Percentiles rank a stretch among this genome's conserved stretches.
Conservation (phyloP, 2,329 filamentous ascomycete genomes). For the Colletotrichum cuscutae region DNA sequence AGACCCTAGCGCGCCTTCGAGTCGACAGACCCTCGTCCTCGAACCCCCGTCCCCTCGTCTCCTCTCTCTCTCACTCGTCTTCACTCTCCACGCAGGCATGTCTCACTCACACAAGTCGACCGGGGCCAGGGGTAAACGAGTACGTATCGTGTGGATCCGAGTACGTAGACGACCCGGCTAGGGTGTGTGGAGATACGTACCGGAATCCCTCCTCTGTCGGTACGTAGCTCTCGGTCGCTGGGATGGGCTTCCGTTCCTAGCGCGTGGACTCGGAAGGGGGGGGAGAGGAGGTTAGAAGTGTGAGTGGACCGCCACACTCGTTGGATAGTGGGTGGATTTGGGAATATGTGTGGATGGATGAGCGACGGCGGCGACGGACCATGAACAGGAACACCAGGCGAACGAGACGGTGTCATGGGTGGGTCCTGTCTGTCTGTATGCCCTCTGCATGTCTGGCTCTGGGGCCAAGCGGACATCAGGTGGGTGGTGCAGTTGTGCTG, state of each 20-base stretch:
- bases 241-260: constrained; percentile 26
- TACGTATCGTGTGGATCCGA: constrained; percentile 23
- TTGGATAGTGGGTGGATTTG: constrained; percentile 14
- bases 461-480: constrained; percentile 54
- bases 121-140: constrained; percentile 32
- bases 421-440: constrained; percentile 21
- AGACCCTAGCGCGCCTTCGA: constrained; percentile 41
- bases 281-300: constrained; percentile 7
- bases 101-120: constrained; percentile 62
- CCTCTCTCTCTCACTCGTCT: constrained; percentile 39
- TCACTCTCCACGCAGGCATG: constrained; percentile 52
- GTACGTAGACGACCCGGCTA: constrained; percentile 8
- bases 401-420: constrained; percentile 41
- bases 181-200: constrained; percentile 19
- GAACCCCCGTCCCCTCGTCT: constrained; percentile 37
- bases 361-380: constrained; percentile 37
- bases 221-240: constrained; percentile 25
- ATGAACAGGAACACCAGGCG: constrained; percentile 43
- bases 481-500: constrained; percentile 42
- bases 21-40: constrained; percentile 39
- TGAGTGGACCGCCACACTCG: constrained; percentile 8
- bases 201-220: background rate
- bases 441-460: constrained; percentile 48
- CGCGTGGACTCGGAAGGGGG: constrained; percentile 25
- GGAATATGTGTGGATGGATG: constrained; percentile 41